These are phyloP conservation scores for Daldinia caldariorum DNA, from an alignment of 495 filamentous ascomycete species.

Conservation along the genomic window DNA sequence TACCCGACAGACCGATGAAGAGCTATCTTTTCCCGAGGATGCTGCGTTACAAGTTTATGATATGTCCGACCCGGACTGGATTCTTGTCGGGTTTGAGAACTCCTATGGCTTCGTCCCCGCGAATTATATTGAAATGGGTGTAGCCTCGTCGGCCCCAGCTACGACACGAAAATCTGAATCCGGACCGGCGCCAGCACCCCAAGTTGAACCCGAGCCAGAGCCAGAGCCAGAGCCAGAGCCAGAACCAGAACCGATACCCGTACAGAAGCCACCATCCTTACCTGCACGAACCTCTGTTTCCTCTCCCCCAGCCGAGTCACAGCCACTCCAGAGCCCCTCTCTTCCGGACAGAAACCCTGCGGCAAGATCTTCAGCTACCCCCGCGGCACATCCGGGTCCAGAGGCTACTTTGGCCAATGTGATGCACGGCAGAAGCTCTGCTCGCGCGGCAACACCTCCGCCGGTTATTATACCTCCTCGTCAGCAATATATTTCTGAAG, in stretches of 20 bases:
- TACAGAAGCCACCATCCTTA: constrained; percentile 36
- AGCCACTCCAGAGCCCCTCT: constrained; percentile 55
- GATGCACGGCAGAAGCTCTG: constrained; percentile 48
- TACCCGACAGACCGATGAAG: constrained; percentile 95
- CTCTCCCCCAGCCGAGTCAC: constrained; percentile 50
- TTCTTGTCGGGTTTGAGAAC: constrained; percentile 81
- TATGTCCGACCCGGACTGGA: constrained; percentile 94
- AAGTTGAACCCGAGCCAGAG: constrained; percentile 21
- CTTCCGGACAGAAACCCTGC: constrained; percentile 44
- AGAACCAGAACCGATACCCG: constrained; percentile 23
- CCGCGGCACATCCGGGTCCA: constrained; percentile 34
- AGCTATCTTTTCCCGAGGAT: constrained; percentile 95
- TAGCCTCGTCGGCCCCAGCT: constrained; percentile 41
- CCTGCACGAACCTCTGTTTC: constrained; percentile 40
- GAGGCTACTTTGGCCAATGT: constrained; percentile 51
- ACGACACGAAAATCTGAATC: constrained; percentile 34
- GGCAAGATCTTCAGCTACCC: constrained; percentile 24
- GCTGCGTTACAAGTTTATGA: constrained; percentile 86
- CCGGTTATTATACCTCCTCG: constrained; percentile 49
- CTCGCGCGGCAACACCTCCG: constrained; percentile 39
- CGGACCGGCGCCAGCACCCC: constrained; percentile 16
- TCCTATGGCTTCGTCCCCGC: constrained; percentile 97
- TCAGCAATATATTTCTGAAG: constrained; percentile 68
- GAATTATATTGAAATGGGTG: constrained; percentile 86
- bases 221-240: constrained; percentile 40